These are phyloP conservation scores for Salix purpurea DNA, from an alignment of 345 rosid species.

Conservation along the genomic window DNA sequence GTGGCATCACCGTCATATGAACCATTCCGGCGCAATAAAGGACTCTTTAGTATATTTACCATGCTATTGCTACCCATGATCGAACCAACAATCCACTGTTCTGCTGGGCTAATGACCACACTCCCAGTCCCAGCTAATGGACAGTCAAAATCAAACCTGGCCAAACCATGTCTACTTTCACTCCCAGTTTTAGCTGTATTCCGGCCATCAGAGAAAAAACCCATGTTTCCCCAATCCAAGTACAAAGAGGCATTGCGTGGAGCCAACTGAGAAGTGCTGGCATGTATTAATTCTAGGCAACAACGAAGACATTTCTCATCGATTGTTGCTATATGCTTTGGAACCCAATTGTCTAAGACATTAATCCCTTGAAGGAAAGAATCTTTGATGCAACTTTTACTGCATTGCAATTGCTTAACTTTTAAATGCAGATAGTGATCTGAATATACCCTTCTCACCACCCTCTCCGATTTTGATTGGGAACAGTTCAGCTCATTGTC, in stretches of 20 bases:
- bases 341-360: conserved; percentile 53
- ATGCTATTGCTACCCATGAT: conserved; percentile 70
- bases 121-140: conserved; percentile 44
- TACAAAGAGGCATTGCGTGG: conserved; percentile 40
- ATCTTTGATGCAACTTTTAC: conserved; percentile 43
- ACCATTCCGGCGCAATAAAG: conserved; percentile 42
- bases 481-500: conserved; percentile 19
- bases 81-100: conserved; percentile 54
- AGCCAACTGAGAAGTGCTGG: conserved; percentile 47
- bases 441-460: conserved; percentile 39
- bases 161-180: conserved; percentile 29
- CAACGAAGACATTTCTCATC: conserved; percentile 74
- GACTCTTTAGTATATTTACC: conserved; percentile 57
- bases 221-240: conserved; percentile 31
- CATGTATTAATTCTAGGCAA: conserved; percentile 64
- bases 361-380: conserved; percentile 39
- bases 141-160: conserved; percentile 49
- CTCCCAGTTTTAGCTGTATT: conserved; percentile 25
- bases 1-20: conserved; percentile 32
- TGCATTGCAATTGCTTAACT: conserved; percentile 45
- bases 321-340: conserved; percentile 60
- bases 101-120: conserved; percentile 44
- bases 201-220: conserved; percentile 30
- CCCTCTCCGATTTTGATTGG: conserved; percentile 25
- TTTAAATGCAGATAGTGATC: conserved; percentile 38